These are phyloP conservation scores for Turnera subulata DNA, from an alignment of 345 rosid genomes.

Conservation along the genomic window DNA sequence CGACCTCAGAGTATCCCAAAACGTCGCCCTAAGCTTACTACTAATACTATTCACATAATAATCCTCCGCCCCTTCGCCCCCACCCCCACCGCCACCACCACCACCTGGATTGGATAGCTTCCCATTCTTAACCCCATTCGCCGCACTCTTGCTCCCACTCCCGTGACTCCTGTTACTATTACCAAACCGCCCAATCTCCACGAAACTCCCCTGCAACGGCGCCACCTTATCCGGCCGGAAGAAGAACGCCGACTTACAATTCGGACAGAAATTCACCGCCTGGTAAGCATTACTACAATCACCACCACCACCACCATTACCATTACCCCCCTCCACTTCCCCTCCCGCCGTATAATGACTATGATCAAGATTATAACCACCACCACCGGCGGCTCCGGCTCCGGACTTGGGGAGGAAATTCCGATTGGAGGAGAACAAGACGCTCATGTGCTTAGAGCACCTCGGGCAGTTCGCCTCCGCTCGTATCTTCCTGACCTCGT, in stretches of 20 bases:
- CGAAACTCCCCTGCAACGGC: conserved; percentile 86
- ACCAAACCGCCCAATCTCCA: conserved; percentile 62
- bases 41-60: conserved; percentile 10
- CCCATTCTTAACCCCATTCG: neutral
- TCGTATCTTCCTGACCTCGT: conserved; percentile 51
- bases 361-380: conserved; percentile 8
- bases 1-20: conserved; percentile 72
- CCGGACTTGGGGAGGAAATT: conserved; percentile 14
- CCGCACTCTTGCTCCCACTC: neutral
- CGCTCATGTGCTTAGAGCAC: conserved; percentile 81
- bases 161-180: conserved; percentile 12
- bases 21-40: conserved; percentile 48
- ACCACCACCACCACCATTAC: neutral
- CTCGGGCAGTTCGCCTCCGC: conserved; percentile 95
- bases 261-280: conserved; percentile 81
- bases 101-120: conserved; percentile 11
- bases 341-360: neutral
- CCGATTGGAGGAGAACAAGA: conserved; percentile 66
- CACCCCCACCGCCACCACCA: conserved; percentile 21
- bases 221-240: conserved; percentile 57
- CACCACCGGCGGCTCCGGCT: conserved; percentile 2
- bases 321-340: neutral
- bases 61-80: conserved; percentile 20
- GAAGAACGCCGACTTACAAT: conserved; percentile 81
- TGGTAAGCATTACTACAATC: conserved; percentile 24